Conservation (phyloP, 306 rosid species). For the Cucumis sativus region Cucumber_9930_V3 NC_026661.2:4439501-4440000, state of each 20-base stretch:
- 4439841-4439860: conserved; percentile 66
- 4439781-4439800: conserved; percentile 46
- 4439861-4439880: conserved; percentile 44
- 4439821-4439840: conserved; percentile 30
- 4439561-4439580: conserved; percentile 52
- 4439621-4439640: conserved; percentile 60
- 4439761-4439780: conserved; percentile 51
- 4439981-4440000: conserved; percentile 46
- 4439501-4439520: conserved; percentile 49
- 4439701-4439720: conserved; percentile 57
- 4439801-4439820: conserved; percentile 43
- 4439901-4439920: conserved; percentile 29
- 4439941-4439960: conserved; percentile 50
- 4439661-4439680: conserved; percentile 35
- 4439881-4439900: conserved; percentile 60
- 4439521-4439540: conserved; percentile 39
- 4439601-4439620: conserved; percentile 66
- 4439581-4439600: conserved; percentile 54
- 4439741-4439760: conserved; percentile 47
- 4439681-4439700: conserved; percentile 36
- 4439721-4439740: conserved; percentile 55
- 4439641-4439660: conserved; percentile 51
- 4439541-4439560: conserved; percentile 56
- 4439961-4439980: conserved; percentile 50
- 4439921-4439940: conserved; percentile 37